phyloP scores from a whole-genome alignment of 345 rosid genomes.

The Chamaenerion angustifolium region DNA sequence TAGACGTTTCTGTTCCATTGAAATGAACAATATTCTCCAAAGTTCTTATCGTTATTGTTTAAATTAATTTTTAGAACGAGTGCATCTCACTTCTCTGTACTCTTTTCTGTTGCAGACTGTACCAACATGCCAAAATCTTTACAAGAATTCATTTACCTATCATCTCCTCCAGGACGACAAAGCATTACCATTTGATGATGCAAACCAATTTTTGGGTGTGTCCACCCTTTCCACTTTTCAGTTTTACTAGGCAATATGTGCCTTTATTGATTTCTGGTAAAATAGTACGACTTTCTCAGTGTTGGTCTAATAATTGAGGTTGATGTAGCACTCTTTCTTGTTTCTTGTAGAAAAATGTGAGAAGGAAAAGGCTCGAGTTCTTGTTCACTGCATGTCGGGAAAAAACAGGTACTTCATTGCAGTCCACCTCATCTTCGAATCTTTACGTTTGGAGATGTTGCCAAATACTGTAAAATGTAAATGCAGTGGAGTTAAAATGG shows the following conservation, averaged over 20 bases:
- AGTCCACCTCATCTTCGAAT: no score
- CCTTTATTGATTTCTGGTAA: no score
- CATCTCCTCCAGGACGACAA: conserved; percentile 75
- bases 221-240: neutral
- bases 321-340: conserved; percentile 1
- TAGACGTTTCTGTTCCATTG: no score
- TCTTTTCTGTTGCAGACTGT: conserved; percentile 54
- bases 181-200: conserved; percentile 74
- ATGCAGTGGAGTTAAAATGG: no score
- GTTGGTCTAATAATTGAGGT: neutral
- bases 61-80: neutral
- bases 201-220: conserved; percentile 69
- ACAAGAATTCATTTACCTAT: conserved; percentile 90
- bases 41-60: no score
- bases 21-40: no score
- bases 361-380: conserved; percentile 87
- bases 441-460: no score
- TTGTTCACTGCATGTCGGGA: conserved; percentile 98
- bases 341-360: conserved; percentile 74
- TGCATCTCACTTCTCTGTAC: neutral
- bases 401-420: conserved; percentile 50
- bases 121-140: conserved; percentile 87
- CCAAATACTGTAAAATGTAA: no score
- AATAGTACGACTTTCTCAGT: neutral
- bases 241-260: no score